Evolutionary conservation across 768 basidiomycete species (phyloP), one percentile per base, ranked within the genome.

Genomic region (Tricholoma bakamatsutake): DNA sequence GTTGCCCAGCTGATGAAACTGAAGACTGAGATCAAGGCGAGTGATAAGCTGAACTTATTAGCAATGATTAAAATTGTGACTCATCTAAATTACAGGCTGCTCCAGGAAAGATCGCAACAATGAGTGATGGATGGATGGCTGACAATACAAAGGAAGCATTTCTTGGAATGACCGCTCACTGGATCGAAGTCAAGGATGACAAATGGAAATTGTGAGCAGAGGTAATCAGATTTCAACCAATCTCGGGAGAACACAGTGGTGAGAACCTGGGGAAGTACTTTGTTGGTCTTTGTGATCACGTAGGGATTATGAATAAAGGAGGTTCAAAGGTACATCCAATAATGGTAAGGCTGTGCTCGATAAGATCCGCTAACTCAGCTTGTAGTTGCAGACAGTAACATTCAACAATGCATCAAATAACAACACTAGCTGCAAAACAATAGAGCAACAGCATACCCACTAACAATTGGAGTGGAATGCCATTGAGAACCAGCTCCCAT

Each of bases 261-360:
- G 15, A 59, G 1, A 71, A 71, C 33, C 54, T 72, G 0, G 68
- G 61, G 0, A 33, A 55, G 1, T 70, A 68, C 33, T 63, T 71
- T 34, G 15, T 67, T 1, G 53, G 59, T 0, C 35, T 70, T 2
- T 61, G 58, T 35, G 57, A 70, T n/a, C 56, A 62, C 21, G 7
- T 43, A 8, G 53, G 53, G 17, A 54, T 54, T 18, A 59, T 59
- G 52, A 54, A 6, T 15, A 33, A 12, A 58, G 42, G 7, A 70
- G 69, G 64, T 69, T 30, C 33, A 30, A 34, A 68, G 66, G 43
- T 49, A n/a, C n/a, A n/a, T n/a, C n/a, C n/a, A n/a, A n/a, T n/a
- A n/a, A n/a, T n/a, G n/a, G n/a, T n/a, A n/a, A n/a, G n/a, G n/a
- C n/a, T n/a, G n/a, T n/a, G n/a, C n/a, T n/a, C n/a, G n/a, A n/a